Evolutionary conservation across 805 yeast species (phyloP).

Genomic region (Wickerhamiella spandovensis): DNA sequence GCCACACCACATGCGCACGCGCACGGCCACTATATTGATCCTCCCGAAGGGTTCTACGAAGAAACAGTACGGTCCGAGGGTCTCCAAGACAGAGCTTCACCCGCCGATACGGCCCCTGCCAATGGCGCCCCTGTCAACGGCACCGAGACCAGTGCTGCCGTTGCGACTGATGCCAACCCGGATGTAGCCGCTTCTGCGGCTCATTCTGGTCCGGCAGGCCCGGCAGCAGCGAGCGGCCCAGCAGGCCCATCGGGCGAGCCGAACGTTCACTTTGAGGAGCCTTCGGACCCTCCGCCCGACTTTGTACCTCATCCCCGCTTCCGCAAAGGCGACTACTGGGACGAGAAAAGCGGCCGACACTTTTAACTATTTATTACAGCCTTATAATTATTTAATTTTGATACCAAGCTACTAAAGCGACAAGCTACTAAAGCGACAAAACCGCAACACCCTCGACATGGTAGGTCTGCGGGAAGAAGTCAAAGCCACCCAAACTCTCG

Average conservation of each 20-base stretch:
- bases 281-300: conserved; percentile 2
- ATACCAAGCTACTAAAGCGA: not conserved
- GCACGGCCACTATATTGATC: not conserved
- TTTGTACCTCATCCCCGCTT: conserved; percentile 9
- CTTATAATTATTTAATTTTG: not conserved
- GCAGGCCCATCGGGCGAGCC: not conserved
- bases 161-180: too few relatives aligned
- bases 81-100: too few relatives aligned
- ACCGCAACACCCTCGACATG: conserved; percentile 86
- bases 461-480: conserved; percentile 91
- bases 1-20: too few relatives aligned
- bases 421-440: conserved; percentile 20
- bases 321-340: conserved; percentile 7
- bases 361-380: conserved; percentile 1
- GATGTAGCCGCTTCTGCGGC: too few relatives aligned
- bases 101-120: too few relatives aligned
- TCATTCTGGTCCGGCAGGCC: too few relatives aligned
- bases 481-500: conserved; percentile 85
- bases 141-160: too few relatives aligned
- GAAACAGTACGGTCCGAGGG: not conserved
- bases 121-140: too few relatives aligned
- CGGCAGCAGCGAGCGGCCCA: too few relatives aligned
- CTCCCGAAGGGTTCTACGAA: not conserved
- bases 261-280: not conserved
- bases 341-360: conserved; percentile 2